Percentiles rank a stretch among this genome's conserved stretches.
Conservation (phyloP, 441 rosid genomes). For the Syzygium malaccense region DNA sequence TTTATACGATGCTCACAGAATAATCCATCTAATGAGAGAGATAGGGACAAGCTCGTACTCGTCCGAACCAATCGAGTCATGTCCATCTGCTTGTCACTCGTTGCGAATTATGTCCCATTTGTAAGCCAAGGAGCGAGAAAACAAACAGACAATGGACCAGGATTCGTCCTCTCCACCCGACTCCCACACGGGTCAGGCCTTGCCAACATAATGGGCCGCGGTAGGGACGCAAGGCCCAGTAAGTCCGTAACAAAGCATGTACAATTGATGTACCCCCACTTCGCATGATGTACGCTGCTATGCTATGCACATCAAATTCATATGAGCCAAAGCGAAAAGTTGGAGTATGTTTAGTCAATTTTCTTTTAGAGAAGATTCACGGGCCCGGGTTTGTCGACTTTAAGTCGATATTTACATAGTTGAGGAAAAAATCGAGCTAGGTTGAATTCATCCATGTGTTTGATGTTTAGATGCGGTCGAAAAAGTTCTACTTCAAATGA, state of each 20-base stretch:
- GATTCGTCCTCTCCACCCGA: background rate
- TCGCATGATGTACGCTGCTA: background rate
- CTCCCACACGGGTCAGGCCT: background rate
- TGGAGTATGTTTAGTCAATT: background rate
- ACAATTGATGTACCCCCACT: background rate
- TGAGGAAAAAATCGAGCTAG: background rate
- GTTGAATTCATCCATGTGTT: background rate
- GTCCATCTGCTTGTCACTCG: background rate
- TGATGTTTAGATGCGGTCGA: background rate
- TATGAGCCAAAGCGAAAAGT: background rate
- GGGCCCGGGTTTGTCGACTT: background rate
- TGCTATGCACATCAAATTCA: background rate
- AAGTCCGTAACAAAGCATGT: background rate
- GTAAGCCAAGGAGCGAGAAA: background rate
- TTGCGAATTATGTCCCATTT: background rate
- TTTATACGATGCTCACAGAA: background rate
- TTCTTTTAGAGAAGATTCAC: background rate
- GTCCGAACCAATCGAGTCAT: background rate
- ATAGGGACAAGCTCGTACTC: background rate
- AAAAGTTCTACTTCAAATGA: background rate
- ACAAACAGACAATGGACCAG: background rate
- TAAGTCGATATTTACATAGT: background rate
- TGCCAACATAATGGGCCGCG: background rate
- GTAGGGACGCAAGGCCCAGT: background rate
- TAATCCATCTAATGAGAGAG: background rate